Evolutionary conservation across 305 asterid species (phyloP).

Genomic region (Rubia balearica): DNA sequence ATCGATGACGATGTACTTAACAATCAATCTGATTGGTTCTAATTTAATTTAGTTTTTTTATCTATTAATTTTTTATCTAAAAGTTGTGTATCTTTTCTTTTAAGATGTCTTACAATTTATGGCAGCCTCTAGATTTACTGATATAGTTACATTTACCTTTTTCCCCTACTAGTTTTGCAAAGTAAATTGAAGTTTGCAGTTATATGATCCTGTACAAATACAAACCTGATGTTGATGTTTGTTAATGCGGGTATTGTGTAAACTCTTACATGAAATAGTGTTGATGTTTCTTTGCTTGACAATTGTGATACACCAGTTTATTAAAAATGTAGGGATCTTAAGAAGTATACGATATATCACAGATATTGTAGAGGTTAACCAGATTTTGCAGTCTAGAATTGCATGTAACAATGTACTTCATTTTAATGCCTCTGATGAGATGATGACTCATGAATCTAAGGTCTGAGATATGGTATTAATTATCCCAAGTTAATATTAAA

Average conservation of each 20-base stretch:
- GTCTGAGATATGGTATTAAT: constrained; percentile 1
- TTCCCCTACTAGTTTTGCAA: no score
- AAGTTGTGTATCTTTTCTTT: no score
- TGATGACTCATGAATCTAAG: not conserved
- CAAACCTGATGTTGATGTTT: no score
- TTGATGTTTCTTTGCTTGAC: not conserved
- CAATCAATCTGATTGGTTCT: no score
- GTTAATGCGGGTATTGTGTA: not conserved
- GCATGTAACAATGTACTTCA: not conserved
- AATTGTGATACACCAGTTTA: not conserved
- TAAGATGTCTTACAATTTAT: no score
- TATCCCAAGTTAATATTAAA: constrained; percentile 5
- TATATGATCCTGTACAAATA: no score
- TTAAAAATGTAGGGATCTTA: not conserved
- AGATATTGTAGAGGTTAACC: not conserved
- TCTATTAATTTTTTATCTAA: no score
- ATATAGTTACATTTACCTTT: no score
- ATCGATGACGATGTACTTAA: no score
- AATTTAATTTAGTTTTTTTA: no score
- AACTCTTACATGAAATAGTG: not conserved
- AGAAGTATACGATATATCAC: not conserved
- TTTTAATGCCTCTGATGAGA: not conserved
- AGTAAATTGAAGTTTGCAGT: no score
- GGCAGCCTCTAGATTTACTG: no score
- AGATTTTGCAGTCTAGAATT: not conserved